A percentile compares a stretch with the other conserved stretches of the same genome.
phyloP scores from a whole-genome alignment of 179 eudicot species.

The Beta macrorhiza region DNA sequence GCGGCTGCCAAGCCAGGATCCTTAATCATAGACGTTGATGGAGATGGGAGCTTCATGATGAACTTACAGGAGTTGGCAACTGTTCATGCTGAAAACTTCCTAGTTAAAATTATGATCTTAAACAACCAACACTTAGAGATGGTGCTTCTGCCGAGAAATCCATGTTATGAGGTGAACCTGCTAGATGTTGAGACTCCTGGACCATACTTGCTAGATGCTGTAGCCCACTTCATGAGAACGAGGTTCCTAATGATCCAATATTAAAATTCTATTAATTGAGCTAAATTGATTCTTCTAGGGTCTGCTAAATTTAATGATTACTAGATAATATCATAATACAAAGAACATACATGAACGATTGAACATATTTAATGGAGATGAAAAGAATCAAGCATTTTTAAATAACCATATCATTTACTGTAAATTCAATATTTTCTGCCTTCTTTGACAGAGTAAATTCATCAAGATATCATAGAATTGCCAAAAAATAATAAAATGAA shows the following conservation, averaged over 20 bases:
- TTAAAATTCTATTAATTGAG: too few species aligned
- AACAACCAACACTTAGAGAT: constrained; percentile 82
- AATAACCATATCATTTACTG: too few species aligned
- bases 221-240: neutral
- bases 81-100: constrained; percentile 62
- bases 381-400: too few species aligned
- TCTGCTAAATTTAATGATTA: too few species aligned
- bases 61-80: constrained; percentile 89
- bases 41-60: constrained; percentile 79
- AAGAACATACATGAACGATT: too few species aligned
- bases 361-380: too few species aligned
- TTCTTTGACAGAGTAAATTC: too few species aligned
- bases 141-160: constrained; percentile 85
- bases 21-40: constrained; percentile 72
- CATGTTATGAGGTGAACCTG: constrained; percentile 66
- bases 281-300: too few species aligned
- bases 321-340: too few species aligned
- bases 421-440: too few species aligned
- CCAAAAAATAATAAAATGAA: too few species aligned
- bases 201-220: constrained; percentile 18
- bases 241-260: neutral
- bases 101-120: constrained; percentile 67
- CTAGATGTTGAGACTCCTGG: constrained; percentile 24
- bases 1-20: constrained; percentile 67
- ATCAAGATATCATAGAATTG: too few species aligned